A percentile compares a stretch with the other conserved stretches of the same genome.
These are phyloP conservation scores for Tieghemostelium lacteum DNA, from an alignment of 78 protist species.

Conservation along the genomic window DNA sequence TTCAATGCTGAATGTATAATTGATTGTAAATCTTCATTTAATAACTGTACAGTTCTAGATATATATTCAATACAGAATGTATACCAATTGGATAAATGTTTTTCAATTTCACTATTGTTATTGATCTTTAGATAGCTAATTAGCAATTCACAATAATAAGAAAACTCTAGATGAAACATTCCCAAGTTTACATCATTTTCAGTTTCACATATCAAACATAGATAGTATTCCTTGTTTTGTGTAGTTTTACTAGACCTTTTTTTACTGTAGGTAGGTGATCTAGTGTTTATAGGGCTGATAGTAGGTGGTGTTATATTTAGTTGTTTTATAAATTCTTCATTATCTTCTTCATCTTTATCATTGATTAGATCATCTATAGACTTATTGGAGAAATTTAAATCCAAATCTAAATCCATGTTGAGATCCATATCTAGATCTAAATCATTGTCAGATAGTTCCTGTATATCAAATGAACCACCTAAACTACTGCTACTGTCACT, in stretches of 20 bases:
- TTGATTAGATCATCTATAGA: background rate
- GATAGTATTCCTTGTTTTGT: conserved; percentile 31
- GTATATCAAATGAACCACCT: background rate
- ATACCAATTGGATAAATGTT: conserved; percentile 43
- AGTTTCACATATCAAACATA: conserved; percentile 61
- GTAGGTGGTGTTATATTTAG: background rate
- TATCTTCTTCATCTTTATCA: conserved; percentile 18
- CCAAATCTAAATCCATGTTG: conserved; percentile 1
- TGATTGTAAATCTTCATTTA: conserved; percentile 10
- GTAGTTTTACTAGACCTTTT: background rate
- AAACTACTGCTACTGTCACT: background rate
- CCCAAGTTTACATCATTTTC: conserved; percentile 40
- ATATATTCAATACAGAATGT: conserved; percentile 53
- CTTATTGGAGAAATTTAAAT: conserved; percentile 1
- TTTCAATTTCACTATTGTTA: background rate
- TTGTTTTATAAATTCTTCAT: background rate
- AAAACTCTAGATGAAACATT: conserved; percentile 43
- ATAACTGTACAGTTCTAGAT: conserved; percentile 33
- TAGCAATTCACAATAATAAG: conserved; percentile 28
- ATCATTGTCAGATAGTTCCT: too few species aligned
- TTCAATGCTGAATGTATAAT: conserved; percentile 18
- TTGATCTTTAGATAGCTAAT: background rate
- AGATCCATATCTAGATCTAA: too few species aligned
- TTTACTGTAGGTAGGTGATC: background rate
- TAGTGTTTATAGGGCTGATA: background rate